Conservation (phyloP, 2,329 filamentous ascomycete genomes). For the Myriosclerotinia curreyana region DNA sequence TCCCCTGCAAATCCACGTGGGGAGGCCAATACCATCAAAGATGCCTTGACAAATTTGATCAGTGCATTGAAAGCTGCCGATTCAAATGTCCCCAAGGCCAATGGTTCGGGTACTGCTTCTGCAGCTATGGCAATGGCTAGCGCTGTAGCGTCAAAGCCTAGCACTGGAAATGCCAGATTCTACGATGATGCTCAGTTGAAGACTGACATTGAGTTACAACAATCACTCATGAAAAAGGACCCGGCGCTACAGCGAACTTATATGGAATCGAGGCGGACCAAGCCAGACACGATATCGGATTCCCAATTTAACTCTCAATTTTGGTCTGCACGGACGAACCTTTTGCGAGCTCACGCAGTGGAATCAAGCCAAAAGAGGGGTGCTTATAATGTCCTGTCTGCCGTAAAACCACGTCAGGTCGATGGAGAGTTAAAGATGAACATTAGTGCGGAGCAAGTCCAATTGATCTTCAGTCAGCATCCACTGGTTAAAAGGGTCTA, state of each 20-base stretch:
- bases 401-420: conserved; percentile 76
- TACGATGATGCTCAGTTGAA: conserved; percentile 80
- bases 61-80: conserved; percentile 50
- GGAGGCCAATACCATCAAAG: conserved; percentile 83
- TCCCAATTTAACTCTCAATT: conserved; percentile 87
- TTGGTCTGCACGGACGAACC: conserved; percentile 83
- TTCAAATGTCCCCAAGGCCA: conserved; percentile 36
- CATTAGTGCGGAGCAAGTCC: conserved; percentile 87
- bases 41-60: conserved; percentile 74
- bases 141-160: conserved; percentile 55
- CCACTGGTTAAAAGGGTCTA: conserved; percentile 87
- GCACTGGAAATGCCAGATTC: conserved; percentile 55
- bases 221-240: conserved; percentile 82
- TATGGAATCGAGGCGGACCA: conserved; percentile 76
- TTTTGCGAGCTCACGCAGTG: conserved; percentile 86
- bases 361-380: conserved; percentile 83
- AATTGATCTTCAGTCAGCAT: conserved; percentile 89
- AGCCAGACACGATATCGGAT: conserved; percentile 78
- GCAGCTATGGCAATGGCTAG: conserved; percentile 76
- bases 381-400: conserved; percentile 89
- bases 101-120: conserved; percentile 49
- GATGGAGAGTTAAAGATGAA: conserved; percentile 75
- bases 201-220: conserved; percentile 76
- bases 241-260: conserved; percentile 76
- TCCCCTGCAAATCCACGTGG: conserved; percentile 69